Conservation (phyloP, 305 asterid genomes). For the Salvia sclarea region DNA sequence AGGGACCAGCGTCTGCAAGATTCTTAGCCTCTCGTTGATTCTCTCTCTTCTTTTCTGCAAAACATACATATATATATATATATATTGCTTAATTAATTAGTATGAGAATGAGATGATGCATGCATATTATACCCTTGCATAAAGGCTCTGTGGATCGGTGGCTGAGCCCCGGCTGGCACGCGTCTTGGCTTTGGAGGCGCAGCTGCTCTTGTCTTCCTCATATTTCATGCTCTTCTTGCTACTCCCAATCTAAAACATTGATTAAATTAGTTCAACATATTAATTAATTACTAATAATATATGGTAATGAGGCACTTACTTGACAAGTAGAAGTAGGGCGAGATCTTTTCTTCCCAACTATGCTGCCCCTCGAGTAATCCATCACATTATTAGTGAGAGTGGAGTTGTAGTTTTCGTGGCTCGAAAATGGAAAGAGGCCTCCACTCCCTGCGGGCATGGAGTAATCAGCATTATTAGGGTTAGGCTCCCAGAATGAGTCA, state of each 20-base stretch:
- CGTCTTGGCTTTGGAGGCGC: conserved; percentile 24
- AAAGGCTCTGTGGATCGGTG: conserved; percentile 60
- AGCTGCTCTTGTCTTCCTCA: conserved; percentile 37
- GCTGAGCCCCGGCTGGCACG: conserved; percentile 56
- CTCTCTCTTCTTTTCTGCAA: conserved; percentile 60
- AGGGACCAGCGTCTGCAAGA: conserved; percentile 54
- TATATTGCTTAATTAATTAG: too few species aligned
- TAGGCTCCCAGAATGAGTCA: too few species aligned
- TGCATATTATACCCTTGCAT: conserved; percentile 50
- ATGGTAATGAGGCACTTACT: too few species aligned
- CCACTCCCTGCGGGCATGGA: too few species aligned
- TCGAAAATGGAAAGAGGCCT: conserved; percentile 32
- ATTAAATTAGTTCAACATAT: too few species aligned
- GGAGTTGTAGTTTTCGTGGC: conserved; percentile 33
- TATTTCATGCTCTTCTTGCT: conserved; percentile 42
- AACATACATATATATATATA: too few species aligned
- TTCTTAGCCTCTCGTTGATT: conserved; percentile 50
- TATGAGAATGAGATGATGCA: background rate
- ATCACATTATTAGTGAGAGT: conserved; percentile 9
- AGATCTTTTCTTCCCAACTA: conserved; percentile 49
- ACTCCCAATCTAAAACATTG: conserved; percentile 39
- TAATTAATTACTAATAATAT: too few species aligned
- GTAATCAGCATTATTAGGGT: too few species aligned
- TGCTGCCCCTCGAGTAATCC: too few species aligned
- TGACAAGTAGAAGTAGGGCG: conserved; percentile 35